phyloP scores from a whole-genome alignment of 176 grass and related monocot genomes.

The sorghum (Sorghum bicolor) region Sorghum_bicolor_NCBIv3 NC_012872.2:6012501-6013000 shows the following conservation, averaged over 20 bases:
- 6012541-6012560: constrained; percentile 72
- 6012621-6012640: constrained; percentile 62
- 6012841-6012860: constrained; percentile 61
- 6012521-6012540: constrained; percentile 67
- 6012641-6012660: constrained; percentile 64
- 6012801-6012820: constrained; percentile 64
- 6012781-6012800: constrained; percentile 59
- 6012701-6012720: constrained; percentile 53
- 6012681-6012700: constrained; percentile 63
- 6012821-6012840: constrained; percentile 73
- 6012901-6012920: constrained; percentile 63
- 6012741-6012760: constrained; percentile 60
- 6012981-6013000: constrained; percentile 59
- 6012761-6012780: constrained; percentile 54
- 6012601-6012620: constrained; percentile 57
- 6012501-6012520: constrained; percentile 55
- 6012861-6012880: constrained; percentile 51
- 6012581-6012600: constrained; percentile 50
- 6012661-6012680: constrained; percentile 42
- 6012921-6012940: constrained; percentile 79
- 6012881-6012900: constrained; percentile 72
- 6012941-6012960: constrained; percentile 73
- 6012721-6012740: constrained; percentile 51
- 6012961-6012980: constrained; percentile 64
- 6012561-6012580: constrained; percentile 70